Percentiles rank a stretch among this genome's conserved stretches.
Conservation (phyloP, 768 basidiomycete genomes). For the Trametes gibbosa region DNA sequence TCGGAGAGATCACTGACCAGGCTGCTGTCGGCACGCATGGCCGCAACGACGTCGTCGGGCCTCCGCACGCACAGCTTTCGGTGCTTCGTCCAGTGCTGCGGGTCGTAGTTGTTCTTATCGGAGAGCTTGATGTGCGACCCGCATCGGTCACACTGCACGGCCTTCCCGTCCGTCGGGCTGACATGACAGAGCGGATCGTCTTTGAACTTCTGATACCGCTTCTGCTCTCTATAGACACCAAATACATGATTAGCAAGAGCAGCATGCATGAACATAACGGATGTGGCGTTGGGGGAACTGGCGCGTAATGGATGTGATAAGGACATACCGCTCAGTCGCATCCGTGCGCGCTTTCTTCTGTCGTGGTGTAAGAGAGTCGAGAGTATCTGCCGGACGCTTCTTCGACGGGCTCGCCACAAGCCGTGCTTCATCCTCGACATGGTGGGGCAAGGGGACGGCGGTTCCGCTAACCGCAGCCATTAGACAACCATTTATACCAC, state of each 20-base stretch:
- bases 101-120: conserved; percentile 62
- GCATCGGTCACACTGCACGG: conserved; percentile 49
- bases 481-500: neutral
- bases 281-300: neutral
- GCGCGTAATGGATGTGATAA: no score
- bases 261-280: no score
- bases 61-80: conserved; percentile 57
- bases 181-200: neutral
- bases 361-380: neutral
- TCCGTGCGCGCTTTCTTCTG: neutral
- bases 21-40: conserved; percentile 8
- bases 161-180: neutral
- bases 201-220: conserved; percentile 1
- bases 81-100: conserved; percentile 67
- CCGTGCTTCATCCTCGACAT: neutral
- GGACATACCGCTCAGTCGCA: neutral
- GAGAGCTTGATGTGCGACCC: conserved; percentile 61
- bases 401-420: neutral
- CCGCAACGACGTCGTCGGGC: conserved; percentile 23
- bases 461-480: neutral
- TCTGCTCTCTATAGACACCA: neutral
- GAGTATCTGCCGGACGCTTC: conserved; percentile 11
- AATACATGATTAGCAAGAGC: no score
- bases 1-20: neutral
- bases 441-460: neutral